Evolutionary conservation across 306 rosid genomes (phyloP), one percentile per base, ranked within the genome.

Genomic region (Rosa multiflora): DNA sequence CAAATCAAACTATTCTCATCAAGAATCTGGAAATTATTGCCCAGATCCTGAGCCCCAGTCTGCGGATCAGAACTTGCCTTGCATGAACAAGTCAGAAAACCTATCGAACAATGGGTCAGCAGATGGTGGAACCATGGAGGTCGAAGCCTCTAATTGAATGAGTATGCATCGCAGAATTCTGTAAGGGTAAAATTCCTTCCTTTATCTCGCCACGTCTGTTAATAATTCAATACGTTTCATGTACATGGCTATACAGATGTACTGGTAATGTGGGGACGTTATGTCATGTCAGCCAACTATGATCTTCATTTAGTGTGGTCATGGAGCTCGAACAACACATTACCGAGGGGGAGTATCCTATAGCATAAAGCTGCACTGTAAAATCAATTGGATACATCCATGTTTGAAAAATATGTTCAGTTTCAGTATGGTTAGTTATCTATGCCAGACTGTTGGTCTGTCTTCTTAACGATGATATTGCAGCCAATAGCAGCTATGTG

Each of bases 151-250:
- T 39, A 85, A 87, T n/a, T 89, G 91, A 94, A 83, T 64, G 79
- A 72, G 13, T 66, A 74, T 18, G 70, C 67, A 40, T 51, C 20
- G 61, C 74, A 46, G 26, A 68, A 80, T 58, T 78, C 26, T 39
- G 17, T 9, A 53, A 84, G 81, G 95, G 97, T 89, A n/a, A n/a
- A 89, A 88, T 89, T 88, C 88, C 79, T 88, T 83, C 88, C 84
- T 78, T 86, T 63, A 76, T 82, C 83, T 81, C 86, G 74, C 85
- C 80, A 49, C 77, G 61, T 55, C 78, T 58, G 23, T 83, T 81
- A 29, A 48, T 49, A 35, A 15, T 55, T 47, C 52, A 61, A 11
- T 59, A 63, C 32, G 20, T 70, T 87, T 53, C 67, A 23, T 72
- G 73, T 72, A 79, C 26, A 35, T 72, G 73, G 81, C 23, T 80